Evolutionary conservation across 331 rosid genomes (phyloP), one percentile per base, ranked within the genome.

Genomic region (Ulmus americana): DNA sequence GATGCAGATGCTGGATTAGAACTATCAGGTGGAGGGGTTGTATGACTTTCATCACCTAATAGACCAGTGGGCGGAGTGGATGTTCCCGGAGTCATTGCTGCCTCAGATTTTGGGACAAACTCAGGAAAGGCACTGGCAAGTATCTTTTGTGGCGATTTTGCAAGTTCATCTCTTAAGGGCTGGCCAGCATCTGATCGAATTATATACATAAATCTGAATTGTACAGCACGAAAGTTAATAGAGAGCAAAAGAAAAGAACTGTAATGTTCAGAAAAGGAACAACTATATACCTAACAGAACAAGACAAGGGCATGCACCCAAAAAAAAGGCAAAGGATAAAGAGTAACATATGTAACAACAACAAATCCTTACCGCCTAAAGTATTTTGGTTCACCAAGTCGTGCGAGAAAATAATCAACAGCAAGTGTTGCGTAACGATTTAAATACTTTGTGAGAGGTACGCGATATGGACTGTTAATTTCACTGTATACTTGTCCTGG

Each of bases 131-230:
- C 97, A 75, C 91, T 84, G 13, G 90, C 76, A 74, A 94, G 96
- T 72, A 94, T 87, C 87, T 87, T 87, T 57, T 90, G 91, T n/a
- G 97, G 97, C 48, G 97, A 94, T 74, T 91, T 91, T 57, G 97
- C 87, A 75, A 91, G 97, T 74, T 91, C 97, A 62, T 91, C 97
- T 84, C 97, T 82, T 73, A 91, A 65, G 7, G 96, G 87, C 70
- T 87, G 97, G 50, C 99, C 99, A 5, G 95, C 95, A 77, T 94
- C 99, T 65, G 96, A 90, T 47, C 84, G 85, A 64, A 94, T 84
- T 61, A 94, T 84, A 75, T 85, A 87, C 92, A 90, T 90, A 77
- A 90, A 94, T 76, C 99, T 94, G 82, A 52, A 68, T 73, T 59
- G 56, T 59, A 68, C 39, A 69, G 53, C n/a, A 62, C 15, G 13